Percentiles rank a stretch among this genome's conserved stretches.
Evolutionary conservation across 1,284 basidiomycete species (phyloP).

Genomic region (Leccinum laetum): DNA sequence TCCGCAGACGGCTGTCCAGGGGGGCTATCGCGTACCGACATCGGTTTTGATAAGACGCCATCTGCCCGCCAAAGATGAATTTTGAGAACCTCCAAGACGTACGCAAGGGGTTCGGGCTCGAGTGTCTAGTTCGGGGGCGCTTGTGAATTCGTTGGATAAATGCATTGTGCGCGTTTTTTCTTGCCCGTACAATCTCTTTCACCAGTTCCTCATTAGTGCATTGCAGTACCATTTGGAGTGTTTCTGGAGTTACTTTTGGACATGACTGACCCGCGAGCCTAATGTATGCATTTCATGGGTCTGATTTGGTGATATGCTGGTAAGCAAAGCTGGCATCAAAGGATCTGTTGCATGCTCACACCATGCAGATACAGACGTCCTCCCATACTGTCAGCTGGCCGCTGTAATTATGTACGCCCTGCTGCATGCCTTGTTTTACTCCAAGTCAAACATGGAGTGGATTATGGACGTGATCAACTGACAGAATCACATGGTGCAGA

Average conservation of each 20-base stretch:
- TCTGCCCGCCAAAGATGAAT: too few species aligned
- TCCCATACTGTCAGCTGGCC: constrained; percentile 92
- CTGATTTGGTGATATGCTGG: constrained; percentile 95
- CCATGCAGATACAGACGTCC: constrained; percentile 58
- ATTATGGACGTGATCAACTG: constrained; percentile 85
- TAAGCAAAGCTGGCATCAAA: constrained; percentile 29
- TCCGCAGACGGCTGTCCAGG: too few species aligned
- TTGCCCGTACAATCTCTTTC: neutral
- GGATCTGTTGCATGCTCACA: too few species aligned
- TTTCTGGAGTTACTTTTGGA: constrained; percentile 88
- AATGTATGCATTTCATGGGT: constrained; percentile 98
- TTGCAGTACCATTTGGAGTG: constrained; percentile 81
- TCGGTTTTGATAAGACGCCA: too few species aligned
- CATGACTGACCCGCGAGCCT: constrained; percentile 96
- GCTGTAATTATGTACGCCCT: constrained; percentile 65
- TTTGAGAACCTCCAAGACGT: too few species aligned
- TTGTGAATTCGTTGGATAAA: constrained; percentile 70
- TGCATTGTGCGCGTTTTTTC: constrained; percentile 65
- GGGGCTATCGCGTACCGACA: too few species aligned
- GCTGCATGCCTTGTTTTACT: constrained; percentile 86
- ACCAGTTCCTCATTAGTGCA: neutral
- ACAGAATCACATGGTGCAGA: constrained; percentile 79
- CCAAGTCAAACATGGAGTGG: constrained; percentile 87
- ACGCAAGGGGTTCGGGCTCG: too few species aligned
- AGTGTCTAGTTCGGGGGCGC: too few species aligned